Evolutionary conservation across 192 early-diverging fungal genomes (phyloP).

Genomic region (Chytriomyces confervae): DNA sequence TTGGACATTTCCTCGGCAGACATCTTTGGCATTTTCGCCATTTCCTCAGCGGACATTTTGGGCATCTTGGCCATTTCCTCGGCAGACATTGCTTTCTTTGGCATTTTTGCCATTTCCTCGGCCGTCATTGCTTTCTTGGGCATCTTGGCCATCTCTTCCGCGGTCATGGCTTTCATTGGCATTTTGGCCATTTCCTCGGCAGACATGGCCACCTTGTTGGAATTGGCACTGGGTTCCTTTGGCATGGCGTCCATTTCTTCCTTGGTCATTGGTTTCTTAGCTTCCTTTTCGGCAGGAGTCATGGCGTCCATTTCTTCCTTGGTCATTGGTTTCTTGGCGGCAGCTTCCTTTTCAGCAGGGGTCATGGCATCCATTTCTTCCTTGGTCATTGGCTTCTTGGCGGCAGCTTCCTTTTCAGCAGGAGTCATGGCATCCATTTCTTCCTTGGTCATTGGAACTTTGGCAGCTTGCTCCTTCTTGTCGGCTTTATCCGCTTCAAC

Average conservation of each 20-base stretch:
- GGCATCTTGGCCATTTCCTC: too few relatives aligned
- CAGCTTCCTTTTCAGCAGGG: not conserved
- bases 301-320: not conserved
- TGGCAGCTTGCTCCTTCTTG: not conserved
- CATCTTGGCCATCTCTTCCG: too few relatives aligned
- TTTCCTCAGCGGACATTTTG: too few relatives aligned
- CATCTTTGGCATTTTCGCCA: too few relatives aligned
- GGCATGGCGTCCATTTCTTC: not conserved
- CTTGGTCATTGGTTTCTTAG: not conserved
- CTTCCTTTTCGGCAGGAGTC: not conserved
- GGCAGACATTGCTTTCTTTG: too few relatives aligned
- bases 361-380: not conserved
- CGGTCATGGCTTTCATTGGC: too few relatives aligned
- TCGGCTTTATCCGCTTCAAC: not conserved
- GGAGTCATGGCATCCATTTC: not conserved
- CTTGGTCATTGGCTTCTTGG: not conserved
- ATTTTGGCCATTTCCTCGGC: too few relatives aligned
- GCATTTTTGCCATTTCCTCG: too few relatives aligned
- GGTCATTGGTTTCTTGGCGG: not conserved
- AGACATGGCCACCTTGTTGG: too few relatives aligned
- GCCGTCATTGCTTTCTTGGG: too few relatives aligned
- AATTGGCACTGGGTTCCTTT: too few relatives aligned
- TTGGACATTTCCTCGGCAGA: too few relatives aligned
- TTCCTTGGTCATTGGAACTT: not conserved
- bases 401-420: not conserved